Evolutionary conservation across 1,284 basidiomycete genomes (phyloP).

Genomic region (Puccinia triticina): DNA sequence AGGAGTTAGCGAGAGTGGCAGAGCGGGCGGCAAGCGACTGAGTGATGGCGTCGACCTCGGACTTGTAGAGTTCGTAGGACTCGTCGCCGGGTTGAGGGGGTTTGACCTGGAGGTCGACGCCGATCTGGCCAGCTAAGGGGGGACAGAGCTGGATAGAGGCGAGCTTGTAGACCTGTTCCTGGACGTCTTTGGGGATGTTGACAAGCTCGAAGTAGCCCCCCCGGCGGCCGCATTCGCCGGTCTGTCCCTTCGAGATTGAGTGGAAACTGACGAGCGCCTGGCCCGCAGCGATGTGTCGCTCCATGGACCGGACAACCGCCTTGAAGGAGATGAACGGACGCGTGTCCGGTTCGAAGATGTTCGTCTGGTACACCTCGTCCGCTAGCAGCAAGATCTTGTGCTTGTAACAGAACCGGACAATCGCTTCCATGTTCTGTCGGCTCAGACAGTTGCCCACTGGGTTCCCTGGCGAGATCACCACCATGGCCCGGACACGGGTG

Average conservation of each 20-base stretch:
- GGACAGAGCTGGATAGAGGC: conserved; percentile 85
- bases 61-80: conserved; percentile 75
- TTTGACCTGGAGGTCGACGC: conserved; percentile 84
- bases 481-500: conserved; percentile 74
- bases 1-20: conserved; percentile 71
- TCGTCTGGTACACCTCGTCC: conserved; percentile 92
- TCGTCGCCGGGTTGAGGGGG: conserved; percentile 76
- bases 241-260: conserved; percentile 90
- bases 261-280: conserved; percentile 85
- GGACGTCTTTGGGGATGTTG: conserved; percentile 75
- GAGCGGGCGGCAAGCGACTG: conserved; percentile 73
- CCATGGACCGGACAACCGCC: conserved; percentile 69
- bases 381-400: conserved; percentile 84
- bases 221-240: conserved; percentile 87
- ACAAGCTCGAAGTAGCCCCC: conserved; percentile 90
- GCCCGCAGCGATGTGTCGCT: conserved; percentile 59
- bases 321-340: conserved; percentile 90
- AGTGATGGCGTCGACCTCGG: conserved; percentile 79
- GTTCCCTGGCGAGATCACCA: conserved; percentile 95
- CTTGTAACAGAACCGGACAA: conserved; percentile 79
- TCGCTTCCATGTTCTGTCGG: conserved; percentile 70
- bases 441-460: conserved; percentile 84
- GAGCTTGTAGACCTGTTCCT: conserved; percentile 91
- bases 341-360: conserved; percentile 71
- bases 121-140: conserved; percentile 83